Conservation (phyloP, 1,139 yeast species). For the Hansenula sp. region DNA sequence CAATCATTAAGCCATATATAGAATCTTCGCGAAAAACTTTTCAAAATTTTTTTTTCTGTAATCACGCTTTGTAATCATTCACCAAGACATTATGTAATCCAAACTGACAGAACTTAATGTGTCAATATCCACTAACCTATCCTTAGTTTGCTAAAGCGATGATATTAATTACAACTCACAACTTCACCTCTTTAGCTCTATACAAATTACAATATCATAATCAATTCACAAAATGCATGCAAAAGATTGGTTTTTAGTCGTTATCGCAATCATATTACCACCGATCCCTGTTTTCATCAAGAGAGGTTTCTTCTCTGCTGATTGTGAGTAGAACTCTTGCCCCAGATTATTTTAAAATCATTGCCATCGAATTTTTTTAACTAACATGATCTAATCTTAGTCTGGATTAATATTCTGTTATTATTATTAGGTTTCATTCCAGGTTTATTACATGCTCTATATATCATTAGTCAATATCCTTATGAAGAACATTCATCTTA, state of each 20-base stretch:
- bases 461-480: slow-evolving; percentile 54
- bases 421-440: slow-evolving; percentile 80
- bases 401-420: slow-evolving; percentile 68
- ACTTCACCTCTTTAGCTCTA: too few species aligned
- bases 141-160: too few species aligned
- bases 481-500: slow-evolving; percentile 30
- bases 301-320: slow-evolving; percentile 69
- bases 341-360: too few species aligned
- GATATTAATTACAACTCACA: too few species aligned
- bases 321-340: slow-evolving; percentile 42
- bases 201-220: neutral
- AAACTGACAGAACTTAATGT: too few species aligned
- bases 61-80: too few species aligned
- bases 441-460: slow-evolving; percentile 65
- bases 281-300: slow-evolving; percentile 80
- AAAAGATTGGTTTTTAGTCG: slow-evolving; percentile 74
- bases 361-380: slow-evolving; percentile 12
- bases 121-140: too few species aligned
- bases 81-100: too few species aligned
- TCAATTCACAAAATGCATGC: slow-evolving; percentile 45
- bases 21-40: too few species aligned
- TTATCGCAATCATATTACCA: slow-evolving; percentile 77
- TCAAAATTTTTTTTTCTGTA: too few species aligned
- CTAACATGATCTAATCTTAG: slow-evolving; percentile 11
- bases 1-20: too few species aligned